These are phyloP conservation scores for Turnera subulata DNA, from an alignment of 345 rosid species.

Conservation along the genomic window DNA sequence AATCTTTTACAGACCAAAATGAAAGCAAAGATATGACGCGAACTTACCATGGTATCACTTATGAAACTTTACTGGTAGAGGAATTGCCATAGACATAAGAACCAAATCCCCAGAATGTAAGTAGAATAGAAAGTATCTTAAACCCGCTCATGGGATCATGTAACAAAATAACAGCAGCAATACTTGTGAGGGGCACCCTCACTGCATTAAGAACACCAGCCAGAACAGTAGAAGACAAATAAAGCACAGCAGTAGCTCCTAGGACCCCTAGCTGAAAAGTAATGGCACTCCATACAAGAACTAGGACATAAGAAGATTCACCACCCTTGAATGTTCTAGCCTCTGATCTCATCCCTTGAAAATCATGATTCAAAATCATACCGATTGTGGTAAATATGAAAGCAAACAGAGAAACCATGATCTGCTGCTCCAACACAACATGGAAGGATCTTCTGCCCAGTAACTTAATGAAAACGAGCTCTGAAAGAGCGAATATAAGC, in stretches of 20 bases:
- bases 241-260: constrained; percentile 71
- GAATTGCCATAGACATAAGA: constrained; percentile 69
- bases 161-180: constrained; percentile 69
- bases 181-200: constrained; percentile 72
- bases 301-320: constrained; percentile 31
- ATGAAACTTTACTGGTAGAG: constrained; percentile 16
- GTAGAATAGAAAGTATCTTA: constrained; percentile 68
- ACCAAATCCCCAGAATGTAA: constrained; percentile 82
- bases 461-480: constrained; percentile 63
- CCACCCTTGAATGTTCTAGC: constrained; percentile 19
- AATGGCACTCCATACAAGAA: constrained; percentile 60
- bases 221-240: constrained; percentile 64
- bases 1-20: too few relatives aligned
- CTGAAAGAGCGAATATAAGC: constrained; percentile 78
- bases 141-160: constrained; percentile 89
- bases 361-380: constrained; percentile 46
- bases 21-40: too few relatives aligned
- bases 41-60: too few relatives aligned
- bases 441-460: constrained; percentile 75
- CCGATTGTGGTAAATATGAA: constrained; percentile 70
- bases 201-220: constrained; percentile 87
- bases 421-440: constrained; percentile 83
- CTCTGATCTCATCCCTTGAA: constrained; percentile 38
- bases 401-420: constrained; percentile 64
- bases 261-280: constrained; percentile 72